These are phyloP conservation scores for Trifolium fragiferum DNA, from an alignment of 306 rosid genomes.

Conservation along the genomic window DNA sequence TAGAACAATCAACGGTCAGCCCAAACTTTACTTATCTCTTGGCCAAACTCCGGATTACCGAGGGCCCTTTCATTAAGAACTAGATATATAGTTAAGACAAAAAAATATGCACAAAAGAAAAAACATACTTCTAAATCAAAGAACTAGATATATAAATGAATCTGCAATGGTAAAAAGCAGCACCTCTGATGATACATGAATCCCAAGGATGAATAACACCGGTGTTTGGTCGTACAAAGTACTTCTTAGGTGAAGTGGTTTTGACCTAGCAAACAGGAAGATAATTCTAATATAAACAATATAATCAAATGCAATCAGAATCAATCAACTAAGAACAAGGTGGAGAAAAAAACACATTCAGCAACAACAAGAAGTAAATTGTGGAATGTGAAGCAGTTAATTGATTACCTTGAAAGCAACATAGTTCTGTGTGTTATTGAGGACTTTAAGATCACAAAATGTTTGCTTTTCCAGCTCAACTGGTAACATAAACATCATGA, in stretches of 20 bases:
- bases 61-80: neutral
- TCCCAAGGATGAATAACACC: constrained; percentile 88
- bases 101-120: neutral
- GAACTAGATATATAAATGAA: neutral
- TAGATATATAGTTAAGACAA: neutral
- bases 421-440: constrained; percentile 70
- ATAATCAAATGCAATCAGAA: constrained; percentile 16
- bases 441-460: constrained; percentile 82
- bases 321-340: neutral
- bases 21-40: neutral
- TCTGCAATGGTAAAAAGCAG: constrained; percentile 33
- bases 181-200: constrained; percentile 90
- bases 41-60: neutral
- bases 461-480: constrained; percentile 94
- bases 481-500: constrained; percentile 49
- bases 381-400: neutral
- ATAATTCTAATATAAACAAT: neutral
- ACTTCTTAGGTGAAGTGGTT: constrained; percentile 97
- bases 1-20: neutral
- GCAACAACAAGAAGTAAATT: neutral
- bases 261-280: constrained; percentile 70
- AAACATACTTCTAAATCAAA: neutral
- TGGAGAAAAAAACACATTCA: constrained; percentile 18
- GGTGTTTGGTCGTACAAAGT: constrained; percentile 94
- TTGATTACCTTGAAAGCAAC: constrained; percentile 89